Evolutionary conservation across 2,329 filamentous ascomycete species (phyloP), one percentile per base, ranked within the genome.

Genomic region (Diplodia seriata): DNA sequence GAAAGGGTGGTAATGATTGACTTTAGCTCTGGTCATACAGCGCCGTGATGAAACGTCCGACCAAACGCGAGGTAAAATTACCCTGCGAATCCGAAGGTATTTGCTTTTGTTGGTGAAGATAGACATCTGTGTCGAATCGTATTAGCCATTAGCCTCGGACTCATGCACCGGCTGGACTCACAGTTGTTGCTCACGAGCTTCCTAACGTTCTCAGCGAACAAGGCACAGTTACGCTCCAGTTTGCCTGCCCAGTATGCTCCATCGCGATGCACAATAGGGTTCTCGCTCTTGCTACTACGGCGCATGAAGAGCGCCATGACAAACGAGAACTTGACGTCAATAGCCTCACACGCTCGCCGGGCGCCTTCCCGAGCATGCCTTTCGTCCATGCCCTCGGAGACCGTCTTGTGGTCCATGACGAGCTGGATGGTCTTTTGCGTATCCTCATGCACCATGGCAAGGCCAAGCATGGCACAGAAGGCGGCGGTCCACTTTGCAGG

Each of bases 361-460:
- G 81, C 81, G 55, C 76, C 71, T 40, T 64, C 75, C 72, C 76
- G 74, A 20, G 71, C 73, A 49, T 74, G 75, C n/a, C 70, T 69
- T 29, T 53, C 55, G 49, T 77, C 73, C 2, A 74, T 63, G 38
- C 73, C 69, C 50, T 69, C 53, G 63, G 76, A 78, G 15, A 68
- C 66, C 0, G 76, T 73, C 43, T 77, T 76, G 14, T 80, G 80
- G 26, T 80, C 77, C 78, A 75, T 81, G 74, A 79, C 74, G n/a
- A 82, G 73, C 54, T 82, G 79, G 4, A 83, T 75, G 0, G 80
- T 82, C 69, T 80, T 80, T 68, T 85, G 82, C 38, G 81, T 77
- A 68, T 83, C 81, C 70, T 85, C 83, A 20, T 82, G 75, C 3
- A 80, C 81, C 79, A 84, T 83, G 31, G 78, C 81, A 66, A 84